Evolutionary conservation across 768 basidiomycete species (phyloP).

Genomic region (Kwoniella dejecticola): DNA sequence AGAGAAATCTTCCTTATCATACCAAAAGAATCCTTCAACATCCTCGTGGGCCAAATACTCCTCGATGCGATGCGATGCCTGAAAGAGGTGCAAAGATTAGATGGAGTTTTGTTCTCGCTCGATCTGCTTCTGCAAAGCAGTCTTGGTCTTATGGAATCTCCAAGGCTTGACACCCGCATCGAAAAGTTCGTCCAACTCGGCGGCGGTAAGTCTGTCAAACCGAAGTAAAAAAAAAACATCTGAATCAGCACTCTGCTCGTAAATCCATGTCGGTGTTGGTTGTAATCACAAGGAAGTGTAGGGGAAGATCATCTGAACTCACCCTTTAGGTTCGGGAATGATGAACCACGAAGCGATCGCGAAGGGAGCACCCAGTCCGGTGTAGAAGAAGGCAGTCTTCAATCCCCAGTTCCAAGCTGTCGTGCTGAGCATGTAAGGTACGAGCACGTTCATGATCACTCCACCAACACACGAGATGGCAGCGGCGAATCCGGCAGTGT

Average conservation of each 20-base stretch:
- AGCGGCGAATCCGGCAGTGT: conserved; percentile 32
- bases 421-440: conserved; percentile 37
- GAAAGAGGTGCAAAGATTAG: no score
- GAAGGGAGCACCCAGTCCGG: conserved; percentile 13
- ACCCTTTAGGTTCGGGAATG: conserved; percentile 31
- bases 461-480: conserved; percentile 27
- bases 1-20: no score
- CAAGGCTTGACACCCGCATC: conserved; percentile 24
- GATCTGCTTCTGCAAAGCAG: conserved; percentile 20
- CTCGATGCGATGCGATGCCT: no score
- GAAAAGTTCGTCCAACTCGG: conserved; percentile 39
- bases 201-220: conserved; percentile 14
- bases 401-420: conserved; percentile 23
- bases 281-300: no score
- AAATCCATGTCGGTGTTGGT: no score
- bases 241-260: not conserved
- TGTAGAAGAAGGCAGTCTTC: conserved; percentile 38
- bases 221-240: no score
- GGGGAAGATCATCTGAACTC: not conserved
- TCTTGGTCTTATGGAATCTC: conserved; percentile 35
- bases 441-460: conserved; percentile 33
- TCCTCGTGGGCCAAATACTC: no score
- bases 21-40: no score
- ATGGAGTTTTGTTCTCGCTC: not conserved
- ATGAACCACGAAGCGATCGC: conserved; percentile 29